Evolutionary conservation across 208 protist species (phyloP).

Genomic region (Tritrichomonas foetus): DNA sequence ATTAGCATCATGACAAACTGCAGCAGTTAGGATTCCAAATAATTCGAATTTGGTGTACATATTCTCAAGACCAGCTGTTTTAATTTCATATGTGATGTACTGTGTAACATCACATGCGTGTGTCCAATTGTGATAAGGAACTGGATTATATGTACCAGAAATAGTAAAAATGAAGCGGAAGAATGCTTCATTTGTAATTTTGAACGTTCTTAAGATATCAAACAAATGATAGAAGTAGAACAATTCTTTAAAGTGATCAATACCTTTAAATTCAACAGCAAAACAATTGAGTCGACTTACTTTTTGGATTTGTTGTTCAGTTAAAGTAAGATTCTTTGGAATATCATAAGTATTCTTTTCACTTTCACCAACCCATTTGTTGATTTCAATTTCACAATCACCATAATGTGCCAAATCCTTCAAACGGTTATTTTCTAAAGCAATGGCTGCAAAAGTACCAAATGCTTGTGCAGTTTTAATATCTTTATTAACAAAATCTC

Average conservation of each 20-base stretch:
- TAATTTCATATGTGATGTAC: constrained; percentile 54
- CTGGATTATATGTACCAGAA: constrained; percentile 44
- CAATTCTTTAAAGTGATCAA: neutral
- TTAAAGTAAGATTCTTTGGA: neutral
- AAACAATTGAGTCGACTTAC: neutral
- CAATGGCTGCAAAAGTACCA: neutral
- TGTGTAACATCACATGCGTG: constrained; percentile 66
- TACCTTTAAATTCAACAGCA: neutral
- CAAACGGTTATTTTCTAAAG: neutral
- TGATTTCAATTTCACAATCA: neutral
- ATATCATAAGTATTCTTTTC: neutral
- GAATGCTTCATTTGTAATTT: neutral
- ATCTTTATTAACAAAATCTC: neutral
- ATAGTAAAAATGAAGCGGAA: constrained; percentile 40
- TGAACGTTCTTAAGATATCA: constrained; percentile 41
- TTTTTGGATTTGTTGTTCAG: neutral
- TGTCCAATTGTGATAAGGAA: constrained; percentile 67
- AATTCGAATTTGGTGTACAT: constrained; percentile 64
- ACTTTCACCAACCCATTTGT: neutral
- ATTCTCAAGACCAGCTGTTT: constrained; percentile 59
- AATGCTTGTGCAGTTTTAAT: neutral
- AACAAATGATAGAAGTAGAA: constrained; percentile 42
- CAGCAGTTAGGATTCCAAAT: constrained; percentile 74
- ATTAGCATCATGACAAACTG: constrained; percentile 86
- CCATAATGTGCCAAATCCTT: neutral